Base-by-base conservation (phyloP, 192 early-diverging fungal genomes). In the Diversispora epigaea region DNA sequence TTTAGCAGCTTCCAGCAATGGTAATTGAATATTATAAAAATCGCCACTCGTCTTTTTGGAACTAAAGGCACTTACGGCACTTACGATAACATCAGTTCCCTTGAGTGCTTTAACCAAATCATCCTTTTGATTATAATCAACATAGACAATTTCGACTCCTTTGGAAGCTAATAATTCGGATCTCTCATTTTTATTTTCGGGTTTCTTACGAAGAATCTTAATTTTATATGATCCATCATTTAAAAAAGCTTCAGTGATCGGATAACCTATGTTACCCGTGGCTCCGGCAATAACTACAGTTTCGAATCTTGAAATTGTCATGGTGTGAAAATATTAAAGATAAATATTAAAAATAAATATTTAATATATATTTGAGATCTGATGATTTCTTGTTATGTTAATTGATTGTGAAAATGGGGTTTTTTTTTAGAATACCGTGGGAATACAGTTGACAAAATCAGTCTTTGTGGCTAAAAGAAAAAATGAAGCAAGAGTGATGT, bases 81-180 rank as follows among this genome's bases (percentile, higher is more conserved):
- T 75, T 39, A 60, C 22, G 2, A 75, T 4, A 11, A 64, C 71
- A 44, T 75, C 61, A 10, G 45, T 60, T 61, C 73, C 73, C 43
- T 64, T 62, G 49, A 68, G 62, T 21, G 61, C 73, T 39, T 75
- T 75, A n/a, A 65, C 63, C n/a, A 75, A 64, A 12, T 40, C 73
- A 61, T 61, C 64, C 17, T 75, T 47, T 39, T 75, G 44, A 39
- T 19, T 66, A 39, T 75, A 75, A 75, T 75, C 73, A 14, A 64
- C 73, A 56, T 47, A 61, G 15, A 75, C 73, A 50, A 75, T 32
- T 50, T 75, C 61, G 10, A 47, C 73, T 7, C 73, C 63, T 15
- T 49, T 63, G 3, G 61, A 47, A 22, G 66, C 19, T 39, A 68
- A 68, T 17, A 21, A 68, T n/a, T 22, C 44, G 32, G 66, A 45